Conservation (phyloP, 768 basidiomycete species). For the Boletus fagicola region DNA sequence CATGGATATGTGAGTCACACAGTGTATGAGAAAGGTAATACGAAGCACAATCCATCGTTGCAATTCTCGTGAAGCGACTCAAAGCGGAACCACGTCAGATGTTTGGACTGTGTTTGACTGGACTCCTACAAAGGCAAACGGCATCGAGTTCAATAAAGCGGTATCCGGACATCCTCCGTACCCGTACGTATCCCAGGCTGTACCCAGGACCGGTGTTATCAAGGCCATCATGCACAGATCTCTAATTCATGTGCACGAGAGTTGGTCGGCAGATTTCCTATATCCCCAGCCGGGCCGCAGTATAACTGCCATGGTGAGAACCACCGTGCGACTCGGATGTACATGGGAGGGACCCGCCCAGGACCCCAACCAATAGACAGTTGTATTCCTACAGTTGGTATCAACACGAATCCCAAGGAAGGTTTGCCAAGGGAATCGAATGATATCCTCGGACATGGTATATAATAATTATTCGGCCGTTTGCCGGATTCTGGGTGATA, state of each 20-base stretch:
- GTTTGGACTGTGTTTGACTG: neutral
- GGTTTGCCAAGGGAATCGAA: neutral
- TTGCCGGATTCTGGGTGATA: neutral
- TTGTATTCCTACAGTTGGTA: neutral
- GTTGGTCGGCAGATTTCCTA: neutral
- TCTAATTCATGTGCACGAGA: neutral
- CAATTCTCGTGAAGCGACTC: neutral
- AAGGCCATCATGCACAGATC: neutral
- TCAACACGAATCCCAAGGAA: neutral
- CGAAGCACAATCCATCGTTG: neutral
- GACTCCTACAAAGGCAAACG: neutral
- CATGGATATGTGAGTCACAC: neutral
- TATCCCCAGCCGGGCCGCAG: neutral
- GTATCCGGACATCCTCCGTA: too few relatives aligned
- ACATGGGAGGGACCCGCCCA: neutral
- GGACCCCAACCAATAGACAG: too few relatives aligned
- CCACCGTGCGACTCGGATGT: neutral
- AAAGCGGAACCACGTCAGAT: neutral
- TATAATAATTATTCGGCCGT: neutral
- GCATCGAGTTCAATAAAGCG: too few relatives aligned
- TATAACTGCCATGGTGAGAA: neutral
- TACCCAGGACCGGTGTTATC: neutral
- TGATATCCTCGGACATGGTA: neutral
- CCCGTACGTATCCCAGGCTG: too few relatives aligned
- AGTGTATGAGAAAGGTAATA: neutral